A percentile compares a stretch with the other conserved stretches of the same genome.
Evolutionary conservation across 208 protist species (phyloP).

Genomic region (Crithidia bombi): DNA sequence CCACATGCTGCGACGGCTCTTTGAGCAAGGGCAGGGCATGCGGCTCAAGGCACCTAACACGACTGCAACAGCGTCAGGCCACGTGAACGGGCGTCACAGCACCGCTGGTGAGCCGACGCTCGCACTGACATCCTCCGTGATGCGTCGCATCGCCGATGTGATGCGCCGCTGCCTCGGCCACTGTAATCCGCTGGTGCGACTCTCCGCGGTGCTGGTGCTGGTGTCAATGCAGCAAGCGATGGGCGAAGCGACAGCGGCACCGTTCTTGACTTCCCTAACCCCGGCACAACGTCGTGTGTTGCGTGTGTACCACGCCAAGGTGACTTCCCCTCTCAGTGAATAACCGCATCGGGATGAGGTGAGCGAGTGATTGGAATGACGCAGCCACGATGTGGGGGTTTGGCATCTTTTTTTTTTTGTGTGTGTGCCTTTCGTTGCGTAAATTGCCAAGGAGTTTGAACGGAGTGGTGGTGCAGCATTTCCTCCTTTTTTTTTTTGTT

Average conservation of each 20-base stretch:
- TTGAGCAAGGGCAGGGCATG: constrained; percentile 29
- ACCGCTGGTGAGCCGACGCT: neutral
- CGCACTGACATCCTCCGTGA: constrained; percentile 39
- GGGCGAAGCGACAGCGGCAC: constrained; percentile 32
- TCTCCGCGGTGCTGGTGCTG: constrained; percentile 25
- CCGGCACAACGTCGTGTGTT: constrained; percentile 60
- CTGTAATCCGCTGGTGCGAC: constrained; percentile 51
- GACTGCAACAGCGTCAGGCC: neutral
- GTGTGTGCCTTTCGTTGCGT: too few relatives aligned
- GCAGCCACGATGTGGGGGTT: too few relatives aligned
- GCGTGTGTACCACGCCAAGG: constrained; percentile 51
- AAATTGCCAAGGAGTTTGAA: constrained; percentile 1
- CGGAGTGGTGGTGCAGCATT: neutral
- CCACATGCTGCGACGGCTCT: constrained; percentile 42
- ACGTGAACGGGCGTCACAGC: neutral
- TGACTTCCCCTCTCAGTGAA: neutral
- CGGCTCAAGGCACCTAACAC: neutral
- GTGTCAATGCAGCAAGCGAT: constrained; percentile 34
- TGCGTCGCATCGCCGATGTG: constrained; percentile 42
- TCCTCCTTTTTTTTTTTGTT: neutral
- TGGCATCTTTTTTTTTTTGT: constrained; percentile 18
- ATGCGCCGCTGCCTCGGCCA: constrained; percentile 44
- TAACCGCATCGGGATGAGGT: too few relatives aligned
- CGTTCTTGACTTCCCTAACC: constrained; percentile 52
- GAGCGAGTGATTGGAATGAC: neutral